Evolutionary conservation across 2,329 filamentous ascomycete genomes (phyloP).

Genomic region (Diaporthe destruens): DNA sequence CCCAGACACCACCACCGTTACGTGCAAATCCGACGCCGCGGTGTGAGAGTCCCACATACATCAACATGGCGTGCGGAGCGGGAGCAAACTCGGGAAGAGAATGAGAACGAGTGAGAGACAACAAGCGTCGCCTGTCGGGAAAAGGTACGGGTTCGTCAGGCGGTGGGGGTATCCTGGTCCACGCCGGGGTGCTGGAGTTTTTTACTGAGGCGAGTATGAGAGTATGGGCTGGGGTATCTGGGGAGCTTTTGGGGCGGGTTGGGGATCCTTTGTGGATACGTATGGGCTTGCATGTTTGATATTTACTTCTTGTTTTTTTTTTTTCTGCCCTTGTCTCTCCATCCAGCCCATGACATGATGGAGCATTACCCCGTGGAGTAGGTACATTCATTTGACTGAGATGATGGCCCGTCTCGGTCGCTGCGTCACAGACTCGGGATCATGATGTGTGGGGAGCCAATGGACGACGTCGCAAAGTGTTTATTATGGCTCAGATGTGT

Average conservation of each 20-base stretch:
- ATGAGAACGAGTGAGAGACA: not conserved
- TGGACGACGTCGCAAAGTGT: no score
- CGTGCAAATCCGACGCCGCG: not conserved
- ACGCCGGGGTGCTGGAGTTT: not conserved
- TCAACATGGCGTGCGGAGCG: no score
- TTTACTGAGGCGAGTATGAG: not conserved
- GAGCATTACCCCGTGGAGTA: no score
- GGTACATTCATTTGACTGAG: not conserved
- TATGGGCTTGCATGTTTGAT: not conserved
- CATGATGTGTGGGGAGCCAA: no score
- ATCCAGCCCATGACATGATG: no score
- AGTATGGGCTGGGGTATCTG: not conserved
- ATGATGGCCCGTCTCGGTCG: no score
- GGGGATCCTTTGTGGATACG: not conserved
- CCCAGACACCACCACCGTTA: not conserved
- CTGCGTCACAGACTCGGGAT: no score
- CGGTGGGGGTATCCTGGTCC: not conserved
- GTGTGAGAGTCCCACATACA: not conserved
- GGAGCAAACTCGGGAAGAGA: no score
- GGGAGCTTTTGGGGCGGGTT: not conserved
- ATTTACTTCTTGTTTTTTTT: not conserved
- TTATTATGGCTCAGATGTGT: no score
- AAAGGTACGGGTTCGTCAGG: not conserved
- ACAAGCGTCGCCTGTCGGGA: no score
- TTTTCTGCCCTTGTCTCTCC: not conserved